Evolutionary conservation across 2,329 filamentous ascomycete genomes (phyloP).

Genomic region (Phialemonium atrogriseum): DNA sequence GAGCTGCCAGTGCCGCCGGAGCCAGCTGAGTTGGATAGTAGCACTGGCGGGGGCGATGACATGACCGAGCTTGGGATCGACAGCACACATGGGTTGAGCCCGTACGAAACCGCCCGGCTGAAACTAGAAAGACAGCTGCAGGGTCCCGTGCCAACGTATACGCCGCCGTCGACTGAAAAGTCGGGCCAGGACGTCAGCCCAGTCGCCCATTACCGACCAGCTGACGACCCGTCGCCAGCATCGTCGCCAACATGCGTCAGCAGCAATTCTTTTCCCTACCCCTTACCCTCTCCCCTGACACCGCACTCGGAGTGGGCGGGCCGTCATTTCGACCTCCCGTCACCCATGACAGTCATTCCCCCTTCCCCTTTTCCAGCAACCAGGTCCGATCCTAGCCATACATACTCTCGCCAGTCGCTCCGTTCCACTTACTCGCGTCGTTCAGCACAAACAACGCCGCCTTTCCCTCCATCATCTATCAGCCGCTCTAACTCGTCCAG

Average conservation of each 20-base stretch:
- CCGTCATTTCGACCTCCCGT: slow-evolving; percentile 30
- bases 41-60: slow-evolving; percentile 26
- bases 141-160: slow-evolving; percentile 40
- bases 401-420: slow-evolving; percentile 16
- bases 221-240: slow-evolving; percentile 20
- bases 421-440: slow-evolving; percentile 13
- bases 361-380: slow-evolving; percentile 18
- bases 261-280: slow-evolving; percentile 29
- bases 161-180: slow-evolving; percentile 28
- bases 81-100: slow-evolving; percentile 29
- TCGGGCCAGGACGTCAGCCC: slow-evolving; percentile 23
- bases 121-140: slow-evolving; percentile 44
- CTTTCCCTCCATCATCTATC: slow-evolving; percentile 17
- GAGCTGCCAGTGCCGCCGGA: slow-evolving; percentile 38
- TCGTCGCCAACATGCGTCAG: slow-evolving; percentile 28
- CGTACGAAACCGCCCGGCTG: slow-evolving; percentile 42
- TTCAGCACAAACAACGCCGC: slow-evolving; percentile 10
- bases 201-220: slow-evolving; percentile 24
- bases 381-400: slow-evolving; percentile 16
- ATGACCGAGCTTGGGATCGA: slow-evolving; percentile 30
- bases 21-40: slow-evolving; percentile 42
- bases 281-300: slow-evolving; percentile 40
- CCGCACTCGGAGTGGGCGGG: slow-evolving; percentile 34
- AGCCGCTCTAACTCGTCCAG: slow-evolving; percentile 20
- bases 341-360: slow-evolving; percentile 31